Conservation (phyloP, 768 basidiomycete species). For the Leucocoprinus leucothites region DNA sequence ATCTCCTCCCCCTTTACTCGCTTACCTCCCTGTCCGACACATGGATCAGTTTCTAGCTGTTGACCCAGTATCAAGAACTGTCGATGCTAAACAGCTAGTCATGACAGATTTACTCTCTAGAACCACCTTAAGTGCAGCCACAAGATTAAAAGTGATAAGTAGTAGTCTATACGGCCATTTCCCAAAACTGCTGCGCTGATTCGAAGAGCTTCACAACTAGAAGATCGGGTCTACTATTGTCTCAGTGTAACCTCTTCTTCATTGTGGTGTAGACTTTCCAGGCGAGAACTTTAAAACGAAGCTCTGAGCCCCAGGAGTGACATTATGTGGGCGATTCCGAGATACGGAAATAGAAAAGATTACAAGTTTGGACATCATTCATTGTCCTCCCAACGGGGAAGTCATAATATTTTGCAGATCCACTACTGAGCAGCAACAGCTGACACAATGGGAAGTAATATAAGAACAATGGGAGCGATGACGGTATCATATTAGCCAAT, state of each 20-base stretch:
- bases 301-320: slow-evolving; percentile 2
- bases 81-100: neutral
- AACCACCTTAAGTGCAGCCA: neutral
- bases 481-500: too few relatives aligned
- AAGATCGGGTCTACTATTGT: neutral
- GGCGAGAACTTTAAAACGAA: neutral
- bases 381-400: slow-evolving; percentile 2
- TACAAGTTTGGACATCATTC: neutral
- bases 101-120: neutral
- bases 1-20: neutral
- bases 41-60: neutral
- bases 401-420: too few relatives aligned
- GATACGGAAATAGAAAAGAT: neutral
- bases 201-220: neutral
- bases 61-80: slow-evolving; percentile 1
- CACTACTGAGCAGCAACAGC: too few relatives aligned
- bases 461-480: too few relatives aligned
- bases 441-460: too few relatives aligned
- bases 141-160: too few relatives aligned
- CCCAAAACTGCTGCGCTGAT: neutral
- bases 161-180: neutral
- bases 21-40: neutral
- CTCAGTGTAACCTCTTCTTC: neutral
- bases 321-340: slow-evolving; percentile 5
- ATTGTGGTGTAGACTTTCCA: neutral